Evolutionary conservation across 352 stramenopile genomes (phyloP).

Genomic region (Elongisporangium prolatum): DNA sequence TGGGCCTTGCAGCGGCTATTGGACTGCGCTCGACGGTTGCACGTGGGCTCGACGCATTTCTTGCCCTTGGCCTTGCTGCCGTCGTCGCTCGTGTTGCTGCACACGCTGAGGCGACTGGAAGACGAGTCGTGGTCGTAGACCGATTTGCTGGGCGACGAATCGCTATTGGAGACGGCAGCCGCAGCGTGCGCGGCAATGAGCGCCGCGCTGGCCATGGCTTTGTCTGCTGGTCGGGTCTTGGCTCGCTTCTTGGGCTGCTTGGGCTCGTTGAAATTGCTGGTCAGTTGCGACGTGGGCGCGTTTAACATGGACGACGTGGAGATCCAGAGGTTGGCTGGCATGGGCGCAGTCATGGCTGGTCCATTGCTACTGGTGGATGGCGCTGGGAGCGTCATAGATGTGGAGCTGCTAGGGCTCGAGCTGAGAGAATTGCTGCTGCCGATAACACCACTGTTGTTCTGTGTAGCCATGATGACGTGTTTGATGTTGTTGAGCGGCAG

Average conservation of each 20-base stretch:
- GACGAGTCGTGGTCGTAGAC: slow-evolving; percentile 1
- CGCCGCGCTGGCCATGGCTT: not conserved
- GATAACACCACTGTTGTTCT: not conserved
- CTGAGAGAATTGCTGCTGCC: not conserved
- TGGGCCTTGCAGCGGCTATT: slow-evolving; percentile 83
- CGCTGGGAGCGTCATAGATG: not conserved
- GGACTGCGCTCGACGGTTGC: slow-evolving; percentile 65
- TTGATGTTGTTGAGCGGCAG: not conserved
- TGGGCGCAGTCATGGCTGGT: not conserved
- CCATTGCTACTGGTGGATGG: not conserved
- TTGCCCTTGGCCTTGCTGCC: slow-evolving; percentile 54
- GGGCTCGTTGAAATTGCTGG: not conserved
- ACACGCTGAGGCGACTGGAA: slow-evolving; percentile 12
- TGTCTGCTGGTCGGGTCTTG: not conserved
- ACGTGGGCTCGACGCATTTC: slow-evolving; percentile 60
- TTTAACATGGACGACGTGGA: not conserved
- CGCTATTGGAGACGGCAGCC: slow-evolving; percentile 12
- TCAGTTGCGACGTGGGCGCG: not conserved
- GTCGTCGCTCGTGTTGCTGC: slow-evolving; percentile 11
- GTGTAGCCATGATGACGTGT: not conserved
- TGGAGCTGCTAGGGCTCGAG: not conserved
- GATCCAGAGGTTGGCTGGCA: not conserved
- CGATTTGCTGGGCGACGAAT: slow-evolving; percentile 2
- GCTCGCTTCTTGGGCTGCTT: not conserved
- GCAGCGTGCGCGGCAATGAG: not conserved